phyloP scores from a whole-genome alignment of 805 yeast genomes.

The Candida coleopterorum region DNA sequence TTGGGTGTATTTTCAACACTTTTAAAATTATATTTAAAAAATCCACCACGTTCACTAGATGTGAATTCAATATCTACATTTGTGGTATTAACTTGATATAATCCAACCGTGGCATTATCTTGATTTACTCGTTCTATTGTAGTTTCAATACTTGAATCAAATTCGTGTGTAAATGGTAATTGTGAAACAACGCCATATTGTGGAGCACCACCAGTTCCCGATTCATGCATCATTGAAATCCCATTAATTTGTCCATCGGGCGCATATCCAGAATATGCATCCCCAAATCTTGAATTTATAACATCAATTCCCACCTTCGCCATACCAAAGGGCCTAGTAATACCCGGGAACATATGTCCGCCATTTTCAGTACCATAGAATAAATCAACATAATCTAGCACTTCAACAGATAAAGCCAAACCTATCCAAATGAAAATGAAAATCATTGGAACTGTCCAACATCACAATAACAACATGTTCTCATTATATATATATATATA shows the following conservation, averaged over 20 bases:
- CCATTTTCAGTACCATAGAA: conserved; percentile 31
- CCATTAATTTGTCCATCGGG: conserved; percentile 26
- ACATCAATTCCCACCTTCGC: conserved; percentile 32
- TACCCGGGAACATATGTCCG: conserved; percentile 34
- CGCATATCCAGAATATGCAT: conserved; percentile 31
- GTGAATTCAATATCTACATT: conserved; percentile 23
- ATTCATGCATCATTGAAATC: conserved; percentile 34
- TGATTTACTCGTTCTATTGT: conserved; percentile 11
- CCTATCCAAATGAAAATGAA: neutral
- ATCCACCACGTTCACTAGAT: conserved; percentile 22
- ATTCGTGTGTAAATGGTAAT: conserved; percentile 18
- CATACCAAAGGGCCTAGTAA: conserved; percentile 33
- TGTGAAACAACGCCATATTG: conserved; percentile 31
- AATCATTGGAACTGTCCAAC: neutral
- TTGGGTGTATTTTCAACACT: conserved; percentile 8
- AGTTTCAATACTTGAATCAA: conserved; percentile 12
- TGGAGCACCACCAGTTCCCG: conserved; percentile 38
- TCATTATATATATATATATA: neutral
- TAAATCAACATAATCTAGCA: conserved; percentile 15
- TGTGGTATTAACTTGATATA: conserved; percentile 17
- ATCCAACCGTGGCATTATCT: conserved; percentile 22
- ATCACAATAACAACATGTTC: too few relatives aligned
- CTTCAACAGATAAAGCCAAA: neutral
- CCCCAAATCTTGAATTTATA: conserved; percentile 15
- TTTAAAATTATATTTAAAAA: conserved; percentile 20